Percentiles rank a stretch among this genome's conserved stretches.
Conservation (phyloP, 768 basidiomycete species). For the Leccinum aurantiacum region DNA sequence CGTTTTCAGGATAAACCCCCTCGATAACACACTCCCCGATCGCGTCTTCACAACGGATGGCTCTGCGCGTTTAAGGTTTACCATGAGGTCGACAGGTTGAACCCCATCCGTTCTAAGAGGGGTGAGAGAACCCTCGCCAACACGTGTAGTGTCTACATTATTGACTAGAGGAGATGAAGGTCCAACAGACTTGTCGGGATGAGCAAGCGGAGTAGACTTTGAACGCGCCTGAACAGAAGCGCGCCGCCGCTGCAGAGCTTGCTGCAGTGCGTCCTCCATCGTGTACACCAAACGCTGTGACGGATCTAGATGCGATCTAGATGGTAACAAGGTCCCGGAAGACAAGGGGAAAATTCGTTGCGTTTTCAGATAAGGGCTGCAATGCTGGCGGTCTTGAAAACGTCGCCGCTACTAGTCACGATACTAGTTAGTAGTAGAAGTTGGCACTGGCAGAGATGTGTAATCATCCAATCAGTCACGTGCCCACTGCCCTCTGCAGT, state of each 20-base stretch:
- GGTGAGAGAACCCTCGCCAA: slow-evolving; percentile 1
- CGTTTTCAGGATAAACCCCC: slow-evolving; percentile 94
- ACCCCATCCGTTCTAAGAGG: slow-evolving; percentile 11
- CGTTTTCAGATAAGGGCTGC: neutral
- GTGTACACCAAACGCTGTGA: neutral
- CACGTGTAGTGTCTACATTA: slow-evolving; percentile 7
- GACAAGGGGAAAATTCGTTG: neutral
- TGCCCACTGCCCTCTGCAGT: too few species aligned
- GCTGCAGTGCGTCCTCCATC: neutral
- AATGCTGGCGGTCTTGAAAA: neutral
- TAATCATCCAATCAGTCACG: too few species aligned
- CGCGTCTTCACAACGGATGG: slow-evolving; percentile 80
- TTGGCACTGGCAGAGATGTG: too few species aligned
- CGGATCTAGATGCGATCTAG: neutral
- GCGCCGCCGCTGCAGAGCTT: neutral
- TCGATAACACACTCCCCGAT: slow-evolving; percentile 76
- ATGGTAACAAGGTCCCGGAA: neutral
- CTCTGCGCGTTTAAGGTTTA: slow-evolving; percentile 61
- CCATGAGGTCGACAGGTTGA: slow-evolving; percentile 57
- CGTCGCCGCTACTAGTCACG: neutral
- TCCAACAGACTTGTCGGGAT: slow-evolving; percentile 7
- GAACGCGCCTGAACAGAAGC: slow-evolving; percentile 2
- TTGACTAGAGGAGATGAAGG: slow-evolving; percentile 4
- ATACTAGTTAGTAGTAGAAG: too few species aligned
- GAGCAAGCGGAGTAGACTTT: slow-evolving; percentile 11